Conservation (phyloP, 257 asterid genomes). For the Solanum okadae region DNA sequence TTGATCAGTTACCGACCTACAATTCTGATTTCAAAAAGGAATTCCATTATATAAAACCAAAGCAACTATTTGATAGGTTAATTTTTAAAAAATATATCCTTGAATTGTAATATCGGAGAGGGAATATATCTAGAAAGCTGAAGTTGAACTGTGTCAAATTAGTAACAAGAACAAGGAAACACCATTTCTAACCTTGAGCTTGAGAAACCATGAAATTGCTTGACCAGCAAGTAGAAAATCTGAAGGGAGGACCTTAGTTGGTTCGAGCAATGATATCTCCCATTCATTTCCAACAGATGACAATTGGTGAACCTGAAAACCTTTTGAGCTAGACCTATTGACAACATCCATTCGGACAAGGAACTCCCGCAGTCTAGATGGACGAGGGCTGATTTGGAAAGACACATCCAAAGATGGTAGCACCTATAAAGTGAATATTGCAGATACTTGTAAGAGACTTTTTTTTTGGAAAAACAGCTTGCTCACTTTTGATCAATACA, state of each 20-base stretch:
- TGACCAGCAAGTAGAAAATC: conserved; percentile 72
- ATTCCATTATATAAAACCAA: conserved; percentile 1
- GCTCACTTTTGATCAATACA: not conserved
- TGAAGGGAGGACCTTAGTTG: conserved; percentile 40
- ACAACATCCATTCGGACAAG: conserved; percentile 81
- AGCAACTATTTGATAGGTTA: not conserved
- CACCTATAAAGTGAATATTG: conserved; percentile 35
- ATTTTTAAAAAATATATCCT: not conserved
- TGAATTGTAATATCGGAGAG: not conserved
- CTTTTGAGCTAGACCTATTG: conserved; percentile 72
- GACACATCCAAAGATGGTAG: conserved; percentile 84
- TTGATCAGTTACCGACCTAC: conserved; percentile 35
- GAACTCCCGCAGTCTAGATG: conserved; percentile 74
- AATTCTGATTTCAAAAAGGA: conserved; percentile 41
- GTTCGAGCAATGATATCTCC: conserved; percentile 73
- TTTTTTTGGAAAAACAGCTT: not conserved
- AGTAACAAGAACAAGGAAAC: not conserved
- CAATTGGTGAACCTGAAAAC: conserved; percentile 76
- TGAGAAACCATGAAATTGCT: conserved; percentile 79
- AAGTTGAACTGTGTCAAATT: not conserved
- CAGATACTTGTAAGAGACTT: conserved; percentile 1
- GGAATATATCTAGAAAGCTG: not conserved
- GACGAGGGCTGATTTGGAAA: conserved; percentile 62
- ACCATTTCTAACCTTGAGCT: conserved; percentile 63
- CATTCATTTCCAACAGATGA: conserved; percentile 81